Conservation (phyloP, 495 filamentous ascomycete species). For the Lepidopterella palustris region DNA sequence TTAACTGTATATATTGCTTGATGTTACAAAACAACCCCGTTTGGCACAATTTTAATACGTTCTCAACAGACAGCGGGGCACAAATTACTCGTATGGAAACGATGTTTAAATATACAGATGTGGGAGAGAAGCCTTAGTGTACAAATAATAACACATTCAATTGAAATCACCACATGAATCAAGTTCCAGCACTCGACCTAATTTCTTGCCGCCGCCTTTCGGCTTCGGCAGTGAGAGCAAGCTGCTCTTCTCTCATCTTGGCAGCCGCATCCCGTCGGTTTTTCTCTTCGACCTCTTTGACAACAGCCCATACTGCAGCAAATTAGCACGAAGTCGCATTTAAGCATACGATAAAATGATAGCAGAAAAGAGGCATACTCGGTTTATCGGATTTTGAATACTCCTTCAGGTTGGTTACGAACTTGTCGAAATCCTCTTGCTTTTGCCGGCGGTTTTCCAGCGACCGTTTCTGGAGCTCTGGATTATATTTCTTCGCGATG, state of each 20-base stretch:
- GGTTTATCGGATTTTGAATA: constrained; percentile 87
- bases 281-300: constrained; percentile 49
- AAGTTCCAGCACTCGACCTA: constrained; percentile 30
- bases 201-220: constrained; percentile 60
- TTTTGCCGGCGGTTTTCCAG: constrained; percentile 64
- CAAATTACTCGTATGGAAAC: too few relatives aligned
- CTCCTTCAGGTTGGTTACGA: constrained; percentile 73
- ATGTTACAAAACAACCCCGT: too few relatives aligned
- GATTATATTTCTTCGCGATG: constrained; percentile 73
- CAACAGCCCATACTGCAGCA: constrained; percentile 61
- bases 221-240: constrained; percentile 44
- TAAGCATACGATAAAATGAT: constrained; percentile 7
- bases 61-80: too few relatives aligned
- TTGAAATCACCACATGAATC: not conserved
- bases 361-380: constrained; percentile 42
- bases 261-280: constrained; percentile 27
- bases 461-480: constrained; percentile 79
- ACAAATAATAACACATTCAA: not conserved
- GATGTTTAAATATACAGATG: not conserved
- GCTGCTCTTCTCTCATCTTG: constrained; percentile 12
- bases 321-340: constrained; percentile 20
- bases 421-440: constrained; percentile 82
- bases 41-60: too few relatives aligned
- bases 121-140: not conserved
- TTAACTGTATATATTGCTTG: too few relatives aligned